Percentiles rank a stretch among this genome's conserved stretches.
These are phyloP conservation scores for Noccaea caerulescens DNA, from an alignment of 345 rosid species.

Conservation along the genomic window DNA sequence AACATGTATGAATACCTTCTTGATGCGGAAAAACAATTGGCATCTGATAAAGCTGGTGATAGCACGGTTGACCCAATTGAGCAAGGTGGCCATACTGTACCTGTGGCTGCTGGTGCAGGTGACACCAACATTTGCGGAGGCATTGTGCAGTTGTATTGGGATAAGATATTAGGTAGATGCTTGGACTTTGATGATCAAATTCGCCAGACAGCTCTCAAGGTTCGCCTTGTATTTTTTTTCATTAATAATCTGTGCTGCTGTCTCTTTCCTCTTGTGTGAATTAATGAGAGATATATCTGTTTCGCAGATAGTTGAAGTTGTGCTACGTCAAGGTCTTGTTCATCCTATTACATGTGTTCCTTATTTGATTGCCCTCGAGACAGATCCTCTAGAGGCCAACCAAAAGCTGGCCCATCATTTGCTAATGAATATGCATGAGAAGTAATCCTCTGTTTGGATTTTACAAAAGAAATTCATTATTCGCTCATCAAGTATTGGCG, in stretches of 20 bases:
- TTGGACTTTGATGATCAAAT: slow-evolving; percentile 82
- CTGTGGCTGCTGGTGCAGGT: slow-evolving; percentile 99
- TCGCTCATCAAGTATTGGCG: slow-evolving; percentile 7
- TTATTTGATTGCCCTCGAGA: slow-evolving; percentile 95
- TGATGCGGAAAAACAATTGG: slow-evolving; percentile 95
- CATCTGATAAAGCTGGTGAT: slow-evolving; percentile 57
- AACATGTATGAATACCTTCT: slow-evolving; percentile 94
- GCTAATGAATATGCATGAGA: slow-evolving; percentile 99
- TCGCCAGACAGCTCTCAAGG: slow-evolving; percentile 94
- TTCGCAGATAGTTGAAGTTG: slow-evolving; percentile 95
- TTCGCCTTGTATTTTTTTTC: slow-evolving; percentile 17
- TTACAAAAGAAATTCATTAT: slow-evolving; percentile 9
- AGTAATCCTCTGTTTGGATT: slow-evolving; percentile 55
- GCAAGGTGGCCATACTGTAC: slow-evolving; percentile 68
- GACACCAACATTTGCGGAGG: slow-evolving; percentile 99
- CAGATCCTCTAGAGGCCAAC: slow-evolving; percentile 92
- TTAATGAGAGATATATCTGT: slow-evolving; percentile 15
- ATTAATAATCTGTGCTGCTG: slow-evolving; percentile 19
- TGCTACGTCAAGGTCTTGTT: slow-evolving; percentile 97
- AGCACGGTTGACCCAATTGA: slow-evolving; percentile 47
- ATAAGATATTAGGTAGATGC: slow-evolving; percentile 83
- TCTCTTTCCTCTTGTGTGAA: slow-evolving; percentile 13
- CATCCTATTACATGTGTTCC: slow-evolving; percentile 99
- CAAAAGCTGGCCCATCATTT: slow-evolving; percentile 97
- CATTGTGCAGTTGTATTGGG: slow-evolving; percentile 95